phyloP scores from a whole-genome alignment of 768 basidiomycete species.

The Solioccasus polychromus region DNA sequence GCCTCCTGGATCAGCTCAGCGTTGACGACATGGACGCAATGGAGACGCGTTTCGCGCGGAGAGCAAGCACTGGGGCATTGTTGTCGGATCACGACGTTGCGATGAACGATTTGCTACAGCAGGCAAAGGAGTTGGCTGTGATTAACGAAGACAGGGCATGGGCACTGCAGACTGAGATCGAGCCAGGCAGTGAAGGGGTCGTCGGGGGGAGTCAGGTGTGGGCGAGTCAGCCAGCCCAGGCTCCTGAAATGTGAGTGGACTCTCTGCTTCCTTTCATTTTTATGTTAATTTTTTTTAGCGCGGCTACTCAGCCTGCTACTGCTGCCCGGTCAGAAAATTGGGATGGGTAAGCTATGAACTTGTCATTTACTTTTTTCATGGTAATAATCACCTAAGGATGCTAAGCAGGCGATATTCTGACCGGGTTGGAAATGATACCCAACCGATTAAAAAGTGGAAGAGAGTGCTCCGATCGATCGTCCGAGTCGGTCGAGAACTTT shows the following conservation, averaged over 20 bases:
- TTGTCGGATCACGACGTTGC: conserved; percentile 26
- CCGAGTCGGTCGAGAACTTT: no score
- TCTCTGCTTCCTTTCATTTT: no score
- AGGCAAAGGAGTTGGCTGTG: conserved; percentile 16
- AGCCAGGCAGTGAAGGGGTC: conserved; percentile 7
- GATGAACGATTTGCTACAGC: conserved; percentile 23
- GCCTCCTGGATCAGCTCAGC: conserved; percentile 19
- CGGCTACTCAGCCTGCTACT: no score
- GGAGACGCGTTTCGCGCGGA: conserved; percentile 5
- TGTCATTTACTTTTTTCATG: no score
- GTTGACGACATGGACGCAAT: conserved; percentile 20
- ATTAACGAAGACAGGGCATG: conserved; percentile 21
- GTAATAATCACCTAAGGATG: no score
- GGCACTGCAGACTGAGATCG: conserved; percentile 20
- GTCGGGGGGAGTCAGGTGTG: background rate
- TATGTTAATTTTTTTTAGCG: no score
- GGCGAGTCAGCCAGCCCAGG: background rate
- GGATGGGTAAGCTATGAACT: no score
- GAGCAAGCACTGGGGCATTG: conserved; percentile 1
- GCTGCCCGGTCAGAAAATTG: no score
- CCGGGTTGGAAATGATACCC: no score
- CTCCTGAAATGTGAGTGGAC: conserved; percentile 2
- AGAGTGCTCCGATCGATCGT: no score
- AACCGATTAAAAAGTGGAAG: no score
- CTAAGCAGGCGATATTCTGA: no score